Evolutionary conservation across 352 stramenopile species (phyloP), one percentile per base, ranked within the genome.

Genomic region (Globisporangium echinulatum): DNA sequence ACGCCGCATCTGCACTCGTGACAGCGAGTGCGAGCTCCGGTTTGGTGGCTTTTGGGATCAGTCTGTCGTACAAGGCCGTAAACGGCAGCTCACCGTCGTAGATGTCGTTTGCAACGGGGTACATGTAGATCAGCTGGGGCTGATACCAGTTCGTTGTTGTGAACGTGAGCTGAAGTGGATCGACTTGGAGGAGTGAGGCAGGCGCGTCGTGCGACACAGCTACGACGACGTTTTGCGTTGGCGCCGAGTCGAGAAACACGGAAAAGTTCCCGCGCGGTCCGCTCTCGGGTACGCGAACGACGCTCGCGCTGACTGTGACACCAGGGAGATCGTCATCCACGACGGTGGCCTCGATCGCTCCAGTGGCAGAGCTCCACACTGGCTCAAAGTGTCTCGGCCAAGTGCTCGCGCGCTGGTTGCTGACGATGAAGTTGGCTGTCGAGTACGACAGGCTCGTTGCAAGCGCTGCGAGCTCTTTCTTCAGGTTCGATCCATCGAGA

Each of bases 321-420:
- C 79, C 81, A 36, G 81, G 79, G 7, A 88, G 49, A 66, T 91
- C 81, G 43, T 91, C 81, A 50, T 91, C 81, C n/a, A 82, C 51
- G 3, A 82, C 60, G 7, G 54, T 36, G 8, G 79, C 69, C 38
- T 72, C 36, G 38, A 89, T 49, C 0, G 44, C 64, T 15, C 79
- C 79, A n/a, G 58, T 61, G 5, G 39, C 38, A 54, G 77, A 85
- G 17, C 58, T 66, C 67, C 72, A 83, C 49, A 57, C 52, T 0
- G 68, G 51, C 47, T 25, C 61, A 49, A 71, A 75, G 42, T 70
- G 61, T 19, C 60, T 63, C 4, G 81, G 81, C 81, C 81, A 91
- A 8, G 51, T 7, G 0, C 47, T 36, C 37, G 59, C 53, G 7
- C 71, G 58, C 1, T 63, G 53, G n/a, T 68, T 52, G 37, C 62